phyloP scores from a whole-genome alignment of 1,284 basidiomycete genomes.

The Butyriboletus appendiculatus region DNA sequence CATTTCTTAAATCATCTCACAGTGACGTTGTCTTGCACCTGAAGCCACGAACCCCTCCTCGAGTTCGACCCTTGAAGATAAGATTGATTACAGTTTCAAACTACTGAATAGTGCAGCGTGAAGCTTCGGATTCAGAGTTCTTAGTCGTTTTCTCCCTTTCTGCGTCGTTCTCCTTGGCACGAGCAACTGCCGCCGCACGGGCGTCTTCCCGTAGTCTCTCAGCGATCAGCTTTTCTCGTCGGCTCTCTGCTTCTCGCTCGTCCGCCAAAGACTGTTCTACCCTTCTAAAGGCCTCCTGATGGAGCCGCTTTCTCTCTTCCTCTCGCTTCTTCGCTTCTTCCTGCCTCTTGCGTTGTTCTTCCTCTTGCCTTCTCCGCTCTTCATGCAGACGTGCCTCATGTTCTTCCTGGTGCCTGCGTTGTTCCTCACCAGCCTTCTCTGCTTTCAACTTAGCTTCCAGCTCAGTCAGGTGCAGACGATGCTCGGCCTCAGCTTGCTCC shows the following conservation, averaged over 20 bases:
- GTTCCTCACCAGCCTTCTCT: background rate
- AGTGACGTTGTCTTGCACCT: background rate
- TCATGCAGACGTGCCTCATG: background rate
- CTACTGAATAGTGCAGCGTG: conserved; percentile 1
- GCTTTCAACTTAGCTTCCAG: background rate
- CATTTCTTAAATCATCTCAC: background rate
- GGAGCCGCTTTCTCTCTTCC: background rate
- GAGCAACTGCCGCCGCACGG: background rate
- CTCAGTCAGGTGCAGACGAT: background rate
- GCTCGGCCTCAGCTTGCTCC: conserved; percentile 7
- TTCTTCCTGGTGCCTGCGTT: background rate
- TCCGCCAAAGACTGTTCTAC: background rate
- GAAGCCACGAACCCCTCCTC: background rate
- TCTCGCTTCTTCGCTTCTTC: background rate
- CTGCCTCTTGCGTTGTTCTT: background rate
- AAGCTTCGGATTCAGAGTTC: background rate
- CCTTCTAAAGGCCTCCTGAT: background rate
- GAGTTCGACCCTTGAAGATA: background rate
- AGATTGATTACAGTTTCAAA: background rate
- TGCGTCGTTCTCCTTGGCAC: background rate
- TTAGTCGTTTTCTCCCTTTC: background rate
- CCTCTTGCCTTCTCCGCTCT: background rate
- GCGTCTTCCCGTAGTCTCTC: background rate
- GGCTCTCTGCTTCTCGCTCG: background rate
- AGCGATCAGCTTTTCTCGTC: background rate